Percentiles rank a stretch among this genome's conserved stretches.
These are phyloP conservation scores for Bisporella sp. DNA, from an alignment of 2,329 filamentous ascomycete species.

Conservation along the genomic window DNA sequence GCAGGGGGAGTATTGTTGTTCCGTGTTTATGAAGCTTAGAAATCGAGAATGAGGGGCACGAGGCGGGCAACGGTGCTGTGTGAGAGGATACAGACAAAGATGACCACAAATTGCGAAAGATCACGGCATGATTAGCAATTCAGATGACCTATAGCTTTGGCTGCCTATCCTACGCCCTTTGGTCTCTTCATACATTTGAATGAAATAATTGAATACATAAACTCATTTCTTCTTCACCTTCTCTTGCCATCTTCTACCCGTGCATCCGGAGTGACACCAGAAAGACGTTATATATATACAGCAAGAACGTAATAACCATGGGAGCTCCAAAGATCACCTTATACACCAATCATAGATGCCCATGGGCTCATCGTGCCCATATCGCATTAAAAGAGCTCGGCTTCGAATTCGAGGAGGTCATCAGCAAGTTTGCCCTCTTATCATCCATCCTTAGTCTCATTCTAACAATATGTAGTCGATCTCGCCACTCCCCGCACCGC, in stretches of 20 bases:
- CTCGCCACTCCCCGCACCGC: constrained; percentile 59
- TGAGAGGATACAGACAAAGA: too few relatives aligned
- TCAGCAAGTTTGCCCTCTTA: constrained; percentile 31
- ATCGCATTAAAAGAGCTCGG: constrained; percentile 62
- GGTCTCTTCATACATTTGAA: too few relatives aligned
- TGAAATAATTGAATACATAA: too few relatives aligned
- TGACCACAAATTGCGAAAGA: too few relatives aligned
- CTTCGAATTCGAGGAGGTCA: constrained; percentile 61
- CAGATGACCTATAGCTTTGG: too few relatives aligned
- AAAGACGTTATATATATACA: background rate
- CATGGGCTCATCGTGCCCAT: constrained; percentile 75
- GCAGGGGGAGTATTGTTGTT: background rate
- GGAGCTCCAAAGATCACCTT: constrained; percentile 9
- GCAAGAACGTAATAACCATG: constrained; percentile 7
- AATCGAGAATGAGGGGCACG: background rate
- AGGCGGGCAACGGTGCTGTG: too few relatives aligned
- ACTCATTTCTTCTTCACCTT: background rate
- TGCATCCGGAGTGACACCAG: background rate
- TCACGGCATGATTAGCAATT: too few relatives aligned
- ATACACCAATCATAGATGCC: constrained; percentile 32
- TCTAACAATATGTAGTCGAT: constrained; percentile 42
- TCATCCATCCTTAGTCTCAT: background rate
- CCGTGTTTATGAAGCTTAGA: constrained; percentile 2
- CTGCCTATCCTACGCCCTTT: too few relatives aligned
- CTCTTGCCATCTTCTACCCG: too few relatives aligned